Conservation (phyloP, 2,329 filamentous ascomycete genomes). For the Sarocladiaceae sp. region DNA sequence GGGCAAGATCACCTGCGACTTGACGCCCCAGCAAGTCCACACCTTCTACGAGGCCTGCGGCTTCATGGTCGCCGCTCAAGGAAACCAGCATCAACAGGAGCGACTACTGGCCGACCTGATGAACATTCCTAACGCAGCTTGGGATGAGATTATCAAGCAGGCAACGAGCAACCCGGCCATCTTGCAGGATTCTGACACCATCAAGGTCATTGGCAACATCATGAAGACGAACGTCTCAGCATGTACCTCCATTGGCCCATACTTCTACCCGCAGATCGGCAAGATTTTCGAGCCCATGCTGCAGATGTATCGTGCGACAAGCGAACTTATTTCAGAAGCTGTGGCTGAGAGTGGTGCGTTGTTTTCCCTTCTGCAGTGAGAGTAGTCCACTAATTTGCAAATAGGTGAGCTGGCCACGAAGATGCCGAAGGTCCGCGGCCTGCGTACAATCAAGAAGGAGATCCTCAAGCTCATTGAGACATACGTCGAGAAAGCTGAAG, state of each 20-base stretch:
- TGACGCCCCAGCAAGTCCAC: slow-evolving; percentile 95
- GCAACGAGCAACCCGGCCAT: slow-evolving; percentile 82
- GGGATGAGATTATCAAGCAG: slow-evolving; percentile 89
- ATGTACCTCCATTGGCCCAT: slow-evolving; percentile 91
- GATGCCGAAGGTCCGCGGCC: slow-evolving; percentile 91
- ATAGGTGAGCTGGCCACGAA: slow-evolving; percentile 88
- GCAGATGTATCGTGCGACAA: slow-evolving; percentile 98
- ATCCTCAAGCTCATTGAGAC: slow-evolving; percentile 97
- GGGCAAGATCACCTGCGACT: slow-evolving; percentile 90
- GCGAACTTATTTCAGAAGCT: slow-evolving; percentile 88
- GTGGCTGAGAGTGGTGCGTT: slow-evolving; percentile 74
- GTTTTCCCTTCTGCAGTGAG: not conserved
- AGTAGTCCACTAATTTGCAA: slow-evolving; percentile 6
- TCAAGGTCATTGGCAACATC: slow-evolving; percentile 98
- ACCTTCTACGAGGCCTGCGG: slow-evolving; percentile 99
- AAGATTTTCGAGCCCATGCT: slow-evolving; percentile 98
- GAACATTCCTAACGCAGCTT: slow-evolving; percentile 87
- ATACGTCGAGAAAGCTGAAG: slow-evolving; percentile 97
- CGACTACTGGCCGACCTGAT: slow-evolving; percentile 87
- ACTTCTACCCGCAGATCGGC: slow-evolving; percentile 97
- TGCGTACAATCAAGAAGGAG: slow-evolving; percentile 98
- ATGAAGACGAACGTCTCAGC: slow-evolving; percentile 99
- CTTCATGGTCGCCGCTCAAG: slow-evolving; percentile 98
- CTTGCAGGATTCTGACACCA: slow-evolving; percentile 87
- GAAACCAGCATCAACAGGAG: slow-evolving; percentile 91